These are phyloP conservation scores for Colletotrichum caudatum DNA, from an alignment of 2,329 filamentous ascomycete genomes.

Conservation along the genomic window DNA sequence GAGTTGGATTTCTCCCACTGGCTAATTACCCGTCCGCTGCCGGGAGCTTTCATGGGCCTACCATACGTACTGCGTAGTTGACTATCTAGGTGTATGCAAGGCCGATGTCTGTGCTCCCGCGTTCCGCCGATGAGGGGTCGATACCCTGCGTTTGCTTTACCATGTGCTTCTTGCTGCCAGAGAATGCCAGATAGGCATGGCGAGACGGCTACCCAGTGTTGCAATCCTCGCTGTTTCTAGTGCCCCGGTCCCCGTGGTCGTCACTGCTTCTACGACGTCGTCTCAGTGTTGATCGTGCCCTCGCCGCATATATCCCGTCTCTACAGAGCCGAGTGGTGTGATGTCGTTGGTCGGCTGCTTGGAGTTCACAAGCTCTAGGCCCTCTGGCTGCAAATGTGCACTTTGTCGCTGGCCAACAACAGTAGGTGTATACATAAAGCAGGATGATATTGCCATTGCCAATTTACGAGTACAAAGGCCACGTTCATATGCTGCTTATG, in stretches of 20 bases:
- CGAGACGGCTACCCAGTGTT: neutral
- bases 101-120: conserved; percentile 20
- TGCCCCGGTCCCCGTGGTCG: neutral
- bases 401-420: neutral
- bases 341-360: neutral
- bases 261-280: neutral
- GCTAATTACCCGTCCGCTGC: neutral
- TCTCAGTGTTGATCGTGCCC: neutral
- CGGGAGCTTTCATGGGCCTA: conserved; percentile 1
- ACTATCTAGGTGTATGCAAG: neutral
- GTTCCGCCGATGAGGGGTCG: conserved; percentile 32
- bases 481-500: too few species aligned
- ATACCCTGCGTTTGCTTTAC: neutral
- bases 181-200: neutral
- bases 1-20: neutral
- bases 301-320: neutral
- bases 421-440: too few species aligned
- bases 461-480: neutral
- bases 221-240: neutral
- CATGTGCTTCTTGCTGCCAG: conserved; percentile 1
- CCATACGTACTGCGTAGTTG: neutral
- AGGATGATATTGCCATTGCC: neutral
- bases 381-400: neutral
- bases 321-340: too few species aligned
- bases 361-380: neutral